Base-by-base conservation (phyloP, 2,329 filamentous ascomycete species). In the Pseudogymnoascus sp. region DNA sequence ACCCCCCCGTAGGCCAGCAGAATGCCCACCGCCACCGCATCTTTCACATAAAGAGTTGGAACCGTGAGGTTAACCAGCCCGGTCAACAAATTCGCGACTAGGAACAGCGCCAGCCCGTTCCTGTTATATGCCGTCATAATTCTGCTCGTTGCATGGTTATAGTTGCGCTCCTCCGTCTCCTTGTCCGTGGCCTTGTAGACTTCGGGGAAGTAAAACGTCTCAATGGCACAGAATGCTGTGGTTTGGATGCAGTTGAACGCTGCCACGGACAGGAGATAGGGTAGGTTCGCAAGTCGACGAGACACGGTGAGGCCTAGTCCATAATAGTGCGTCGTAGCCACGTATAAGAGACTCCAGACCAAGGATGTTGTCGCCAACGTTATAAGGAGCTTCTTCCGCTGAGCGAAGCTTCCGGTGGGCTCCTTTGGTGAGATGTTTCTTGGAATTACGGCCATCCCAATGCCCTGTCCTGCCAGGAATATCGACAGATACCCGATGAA, bases 401-500 rank as follows among this genome's bases (percentile, higher is more conserved):
- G 83, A 63, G 77, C 71, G 67, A 77, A 71, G 63, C 77, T 61
- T 42, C 33, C 73, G 67, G 77, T 72, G 65, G 77, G 69, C 70
- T 76, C 70, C 66, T 76, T 78, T 65, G 76, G 71, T 67, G 73
- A 77, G 70, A 82, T 72, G 72, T 75, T 77, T 65, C 86, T 75
- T 2, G 91, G 90, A 38, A 97, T 83, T 64, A 95, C 83, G 66
- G 87, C 84, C 76, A 93, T 87, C 60, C 95, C 95, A 17, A 88
- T 84, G 42, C 90, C 89, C 73, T 96, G 91, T 3, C 95, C 95
- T 0, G 90, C 87, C 40, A 99, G 84, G 75, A 97, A 99, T 65
- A 99, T 97, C 57, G 93, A 89, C 53, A 99, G 83, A 73, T 99
- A 99, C 4, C 95, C 95, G 60, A 90, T 77, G 75, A 97, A 96